phyloP scores from a whole-genome alignment of 345 rosid genomes.

The Gossypium stocksii region DNA sequence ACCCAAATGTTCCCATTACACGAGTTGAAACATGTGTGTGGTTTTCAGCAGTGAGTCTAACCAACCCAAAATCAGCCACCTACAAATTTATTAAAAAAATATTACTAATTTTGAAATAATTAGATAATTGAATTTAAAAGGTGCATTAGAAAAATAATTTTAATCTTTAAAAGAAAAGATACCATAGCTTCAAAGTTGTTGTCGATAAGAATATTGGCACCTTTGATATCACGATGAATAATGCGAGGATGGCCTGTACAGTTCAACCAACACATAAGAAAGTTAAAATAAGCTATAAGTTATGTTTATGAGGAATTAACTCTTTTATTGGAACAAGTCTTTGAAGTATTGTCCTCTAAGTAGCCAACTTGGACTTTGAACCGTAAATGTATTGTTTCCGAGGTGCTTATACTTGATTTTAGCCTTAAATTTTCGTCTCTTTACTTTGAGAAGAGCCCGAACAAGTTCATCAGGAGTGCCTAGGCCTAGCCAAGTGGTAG shows the following conservation, averaged over 20 bases:
- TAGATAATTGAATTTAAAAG: neutral
- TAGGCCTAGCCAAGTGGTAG: no score
- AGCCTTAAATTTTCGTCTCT: no score
- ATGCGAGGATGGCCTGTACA: conserved; percentile 82
- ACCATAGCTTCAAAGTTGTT: conserved; percentile 91
- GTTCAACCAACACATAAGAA: conserved; percentile 10
- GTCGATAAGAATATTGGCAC: conserved; percentile 86
- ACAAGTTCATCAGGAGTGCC: no score
- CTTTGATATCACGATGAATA: conserved; percentile 87
- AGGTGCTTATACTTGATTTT: no score
- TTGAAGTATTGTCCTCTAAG: no score
- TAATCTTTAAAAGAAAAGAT: conserved; percentile 1
- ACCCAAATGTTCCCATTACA: conserved; percentile 98
- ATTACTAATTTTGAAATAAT: neutral
- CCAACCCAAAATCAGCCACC: conserved; percentile 99
- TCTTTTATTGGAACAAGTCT: no score
- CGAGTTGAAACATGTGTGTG: conserved; percentile 94
- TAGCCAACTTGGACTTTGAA: no score
- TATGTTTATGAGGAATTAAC: no score
- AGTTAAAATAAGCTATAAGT: neutral
- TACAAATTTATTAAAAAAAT: conserved; percentile 6
- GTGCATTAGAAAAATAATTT: neutral
- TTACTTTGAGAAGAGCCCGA: no score
- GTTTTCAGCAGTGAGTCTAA: conserved; percentile 74
- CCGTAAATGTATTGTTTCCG: no score